Base-by-base conservation (phyloP, 106 monocot species). In the Amphibolis antarctica region DNA sequence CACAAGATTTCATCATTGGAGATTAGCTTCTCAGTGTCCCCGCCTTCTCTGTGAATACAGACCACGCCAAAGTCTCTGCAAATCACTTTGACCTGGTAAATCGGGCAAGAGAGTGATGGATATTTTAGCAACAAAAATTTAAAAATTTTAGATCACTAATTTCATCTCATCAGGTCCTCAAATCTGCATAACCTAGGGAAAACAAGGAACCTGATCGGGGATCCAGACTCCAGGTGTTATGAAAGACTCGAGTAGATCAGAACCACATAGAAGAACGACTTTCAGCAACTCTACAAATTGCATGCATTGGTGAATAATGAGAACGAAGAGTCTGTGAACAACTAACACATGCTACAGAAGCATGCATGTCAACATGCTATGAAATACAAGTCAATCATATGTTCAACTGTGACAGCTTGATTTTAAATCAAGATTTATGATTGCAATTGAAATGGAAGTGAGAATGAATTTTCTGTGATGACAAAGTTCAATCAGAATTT, bases 201-300 rank as follows among this genome's bases (percentile, higher is more conserved):
- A 36, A 49, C 7, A 52, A 48, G n/a, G 20, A 74, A 96, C 94
- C 86, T 96, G 94, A 74, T 89, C 84, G 24, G 51, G 78, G 48
- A 96, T 89, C 94, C 94, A 96, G 24, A 76, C 73, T 65, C 94
- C 94, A 70, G 94, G 94, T 45, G 63, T 74, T 22, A 31, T 75
- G 42, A 96, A 96, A 23, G 94, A 89, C 63, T 96, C 86, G 9
- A 96, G 79, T 44, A 96, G 55, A 74, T 96, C 94, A 63, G 94
- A 96, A 60, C 89, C 94, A 78, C 94, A 89, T 62, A 96, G 77
- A 66, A 96, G 94, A 89, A 96, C 89, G 56, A 96, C 80, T 76
- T 83, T 81, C 19, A 89, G 69, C 19, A 76, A 69, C 29, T 76
- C 94, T 89, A 59, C 64, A 69, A 71, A 62, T 19, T 17, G 13